Conservation (phyloP, 2,329 filamentous ascomycete species). For the Pseudogymnoascus destructans region DNA sequence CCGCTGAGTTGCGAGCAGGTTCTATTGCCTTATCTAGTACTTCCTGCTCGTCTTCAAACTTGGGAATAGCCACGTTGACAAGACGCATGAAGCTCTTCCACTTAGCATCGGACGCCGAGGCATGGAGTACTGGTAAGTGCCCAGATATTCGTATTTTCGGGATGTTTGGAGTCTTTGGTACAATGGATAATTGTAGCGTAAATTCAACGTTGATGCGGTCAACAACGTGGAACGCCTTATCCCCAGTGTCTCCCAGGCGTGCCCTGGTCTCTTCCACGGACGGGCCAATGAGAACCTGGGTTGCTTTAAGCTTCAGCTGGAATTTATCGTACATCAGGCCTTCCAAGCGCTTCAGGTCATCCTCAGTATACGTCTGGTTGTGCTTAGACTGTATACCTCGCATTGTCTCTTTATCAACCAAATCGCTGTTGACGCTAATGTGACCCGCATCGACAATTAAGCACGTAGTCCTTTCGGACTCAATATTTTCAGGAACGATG, state of each 20-base stretch:
- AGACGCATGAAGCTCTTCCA: constrained; percentile 96
- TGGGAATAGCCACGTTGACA: constrained; percentile 88
- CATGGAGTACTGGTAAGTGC: constrained; percentile 82
- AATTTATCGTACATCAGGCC: constrained; percentile 98
- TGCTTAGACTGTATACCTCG: constrained; percentile 86
- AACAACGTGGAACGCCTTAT: constrained; percentile 74
- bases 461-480: constrained; percentile 65
- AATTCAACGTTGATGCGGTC: constrained; percentile 98
- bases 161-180: constrained; percentile 89
- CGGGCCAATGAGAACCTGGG: constrained; percentile 87
- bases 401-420: constrained; percentile 84
- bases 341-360: constrained; percentile 79
- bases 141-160: constrained; percentile 87
- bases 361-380: constrained; percentile 70
- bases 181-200: constrained; percentile 85
- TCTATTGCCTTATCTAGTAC: constrained; percentile 13
- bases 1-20: constrained; percentile 1
- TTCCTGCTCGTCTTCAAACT: constrained; percentile 46
- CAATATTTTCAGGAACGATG: constrained; percentile 90
- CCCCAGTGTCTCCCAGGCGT: constrained; percentile 57
- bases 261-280: constrained; percentile 82
- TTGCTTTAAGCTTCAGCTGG: constrained; percentile 80
- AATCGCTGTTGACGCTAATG: constrained; percentile 81
- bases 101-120: constrained; percentile 82
- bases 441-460: constrained; percentile 94